Evolutionary conservation across 306 rosid species (phyloP).

Genomic region (Rosa lucieae): DNA sequence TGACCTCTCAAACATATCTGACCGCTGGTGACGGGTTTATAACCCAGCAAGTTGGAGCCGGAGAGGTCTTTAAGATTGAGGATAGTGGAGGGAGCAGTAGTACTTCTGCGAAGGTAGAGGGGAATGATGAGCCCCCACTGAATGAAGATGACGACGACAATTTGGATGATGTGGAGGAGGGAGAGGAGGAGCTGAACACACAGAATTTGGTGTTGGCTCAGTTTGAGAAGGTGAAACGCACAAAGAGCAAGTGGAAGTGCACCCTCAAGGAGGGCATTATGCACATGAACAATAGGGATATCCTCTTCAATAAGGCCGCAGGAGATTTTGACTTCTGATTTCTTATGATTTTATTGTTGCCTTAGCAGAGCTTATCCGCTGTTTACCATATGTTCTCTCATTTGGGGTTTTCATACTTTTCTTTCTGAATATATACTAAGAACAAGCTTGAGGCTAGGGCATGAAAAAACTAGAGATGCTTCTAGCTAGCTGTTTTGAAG

Average conservation of each 20-base stretch:
- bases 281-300: slow-evolving; percentile 83
- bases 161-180: slow-evolving; percentile 71
- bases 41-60: slow-evolving; percentile 97
- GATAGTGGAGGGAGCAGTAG: slow-evolving; percentile 28
- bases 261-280: slow-evolving; percentile 88
- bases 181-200: slow-evolving; percentile 79
- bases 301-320: slow-evolving; percentile 90
- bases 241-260: slow-evolving; percentile 97
- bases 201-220: slow-evolving; percentile 90
- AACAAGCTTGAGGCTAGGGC: too few species aligned
- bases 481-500: too few species aligned
- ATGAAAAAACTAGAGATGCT: too few species aligned
- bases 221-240: slow-evolving; percentile 92
- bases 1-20: slow-evolving; percentile 58
- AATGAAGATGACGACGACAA: slow-evolving; percentile 89
- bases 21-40: slow-evolving; percentile 60
- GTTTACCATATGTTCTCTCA: neutral
- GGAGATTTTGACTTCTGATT: slow-evolving; percentile 89
- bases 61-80: slow-evolving; percentile 74
- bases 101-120: slow-evolving; percentile 43
- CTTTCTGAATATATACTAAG: too few species aligned
- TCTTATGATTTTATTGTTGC: neutral
- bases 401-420: too few species aligned
- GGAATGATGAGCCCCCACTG: slow-evolving; percentile 78
- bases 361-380: neutral